Base-by-base conservation (phyloP, 768 basidiomycete species). In the Amanita jacksonii region DNA sequence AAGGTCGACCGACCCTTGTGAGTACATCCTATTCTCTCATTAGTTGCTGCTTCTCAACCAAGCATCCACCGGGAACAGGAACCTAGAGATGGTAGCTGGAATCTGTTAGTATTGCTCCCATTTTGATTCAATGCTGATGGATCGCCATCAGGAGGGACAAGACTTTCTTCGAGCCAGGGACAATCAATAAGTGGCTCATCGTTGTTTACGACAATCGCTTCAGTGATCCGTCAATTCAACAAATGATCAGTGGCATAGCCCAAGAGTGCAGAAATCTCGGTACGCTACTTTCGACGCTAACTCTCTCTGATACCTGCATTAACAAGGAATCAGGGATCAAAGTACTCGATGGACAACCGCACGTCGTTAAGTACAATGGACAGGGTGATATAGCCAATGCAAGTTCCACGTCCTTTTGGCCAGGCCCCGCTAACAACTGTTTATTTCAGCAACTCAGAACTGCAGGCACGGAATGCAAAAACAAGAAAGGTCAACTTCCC, bases 81-180 rank as follows among this genome's bases (percentile, higher is more conserved):
- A 32, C 85, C 82, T 0, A 61, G 64, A 2, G 72, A 81, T 41
- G 86, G 87, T 0, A 59, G 76, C 0, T 89, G 87, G 86, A 88
- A 88, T 47, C 83, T 88, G 85, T 78, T 45, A 18, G 73, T 64
- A 13, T 5, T 22, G n/a, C 16, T 38, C 20, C 10, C 16, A 9
- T 24, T 13, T 23, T 6, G 25, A 23, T n/a, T n/a, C n/a, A 38
- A 13, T 38, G 7, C 20, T 25, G 23, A 38, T 38, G 7, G 13
- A 20, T 35, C n/a, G n/a, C n/a, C n/a, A 23, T 35, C 50, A 83
- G 79, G 79, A 68, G 81, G 0, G 81, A 82, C 49, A 85, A 84
- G 52, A 65, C 68, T 33, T 81, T 89, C 54, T 76, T 62, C 56
- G 61, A 62, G 41, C 74, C 85, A 0, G 67, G 55, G 2, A 51